These are phyloP conservation scores for Fraxinus latifolia DNA, from an alignment of 305 asterid species.

Conservation along the genomic window DNA sequence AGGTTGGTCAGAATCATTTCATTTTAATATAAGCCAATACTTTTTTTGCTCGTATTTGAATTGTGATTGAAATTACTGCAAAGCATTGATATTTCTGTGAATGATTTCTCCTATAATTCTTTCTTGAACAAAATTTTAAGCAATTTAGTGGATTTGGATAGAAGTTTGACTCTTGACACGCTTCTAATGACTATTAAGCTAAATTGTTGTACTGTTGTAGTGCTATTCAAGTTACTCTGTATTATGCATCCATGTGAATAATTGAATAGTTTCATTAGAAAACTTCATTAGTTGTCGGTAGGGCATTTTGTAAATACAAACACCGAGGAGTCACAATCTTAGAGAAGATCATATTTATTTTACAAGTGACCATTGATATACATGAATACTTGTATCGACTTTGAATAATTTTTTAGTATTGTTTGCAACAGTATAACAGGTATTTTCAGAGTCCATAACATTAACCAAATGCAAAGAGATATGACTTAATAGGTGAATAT, in stretches of 20 bases:
- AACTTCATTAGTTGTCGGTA: neutral
- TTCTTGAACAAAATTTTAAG: neutral
- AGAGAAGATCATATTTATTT: neutral
- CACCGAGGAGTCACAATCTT: neutral
- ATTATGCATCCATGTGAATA: neutral
- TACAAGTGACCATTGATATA: neutral
- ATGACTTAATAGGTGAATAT: neutral
- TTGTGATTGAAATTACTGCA: neutral
- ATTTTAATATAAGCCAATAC: neutral
- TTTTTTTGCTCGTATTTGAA: neutral
- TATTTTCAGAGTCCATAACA: neutral
- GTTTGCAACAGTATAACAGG: neutral
- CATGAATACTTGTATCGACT: neutral
- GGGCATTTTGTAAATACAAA: neutral
- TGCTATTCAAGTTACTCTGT: neutral
- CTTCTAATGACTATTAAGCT: neutral
- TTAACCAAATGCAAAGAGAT: neutral
- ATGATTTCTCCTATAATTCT: neutral
- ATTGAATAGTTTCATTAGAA: neutral
- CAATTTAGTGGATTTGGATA: neutral
- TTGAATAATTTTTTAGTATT: neutral
- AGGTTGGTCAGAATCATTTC: slow-evolving; percentile 39
- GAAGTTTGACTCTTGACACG: neutral
- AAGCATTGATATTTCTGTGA: neutral
- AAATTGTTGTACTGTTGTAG: neutral